Percentiles rank a stretch among this genome's conserved stretches.
Conservation (phyloP, 2,329 filamentous ascomycete genomes). For the Pezicula radicicola region DNA sequence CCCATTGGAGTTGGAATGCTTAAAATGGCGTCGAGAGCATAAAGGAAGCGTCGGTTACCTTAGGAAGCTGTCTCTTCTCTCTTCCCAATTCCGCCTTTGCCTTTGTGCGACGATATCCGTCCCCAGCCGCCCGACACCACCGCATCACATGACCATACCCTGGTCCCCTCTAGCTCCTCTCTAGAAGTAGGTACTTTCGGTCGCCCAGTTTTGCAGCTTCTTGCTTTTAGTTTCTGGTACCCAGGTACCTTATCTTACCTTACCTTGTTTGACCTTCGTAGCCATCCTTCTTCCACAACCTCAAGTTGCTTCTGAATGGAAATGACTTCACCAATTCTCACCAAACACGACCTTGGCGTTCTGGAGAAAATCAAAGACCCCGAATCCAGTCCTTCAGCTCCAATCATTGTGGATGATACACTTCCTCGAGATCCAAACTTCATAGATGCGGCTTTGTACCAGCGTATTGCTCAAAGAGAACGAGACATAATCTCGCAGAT, state of each 20-base stretch:
- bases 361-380: conserved; percentile 67
- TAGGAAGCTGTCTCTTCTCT: too few species aligned
- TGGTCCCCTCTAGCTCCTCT: background rate
- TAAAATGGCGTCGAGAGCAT: too few species aligned
- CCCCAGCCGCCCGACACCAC: background rate
- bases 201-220: conserved; percentile 5
- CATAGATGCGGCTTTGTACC: conserved; percentile 47
- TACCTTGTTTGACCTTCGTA: background rate
- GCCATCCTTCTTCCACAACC: background rate
- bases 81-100: background rate
- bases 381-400: conserved; percentile 54
- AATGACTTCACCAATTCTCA: conserved; percentile 51
- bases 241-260: too few species aligned
- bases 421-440: conserved; percentile 55
- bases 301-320: conserved; percentile 5
- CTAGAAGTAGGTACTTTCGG: conserved; percentile 9
- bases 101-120: background rate
- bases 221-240: background rate
- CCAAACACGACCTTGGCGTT: conserved; percentile 56
- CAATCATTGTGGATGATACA: conserved; percentile 49
- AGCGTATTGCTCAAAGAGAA: conserved; percentile 47
- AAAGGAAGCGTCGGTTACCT: too few species aligned
- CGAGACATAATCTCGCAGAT: conserved; percentile 50
- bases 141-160: background rate
- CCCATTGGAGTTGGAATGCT: too few species aligned